A percentile compares a stretch with the other conserved stretches of the same genome.
phyloP scores from a whole-genome alignment of 2,329 filamentous ascomycete genomes.

The Colletotrichum liaoningense region DNA sequence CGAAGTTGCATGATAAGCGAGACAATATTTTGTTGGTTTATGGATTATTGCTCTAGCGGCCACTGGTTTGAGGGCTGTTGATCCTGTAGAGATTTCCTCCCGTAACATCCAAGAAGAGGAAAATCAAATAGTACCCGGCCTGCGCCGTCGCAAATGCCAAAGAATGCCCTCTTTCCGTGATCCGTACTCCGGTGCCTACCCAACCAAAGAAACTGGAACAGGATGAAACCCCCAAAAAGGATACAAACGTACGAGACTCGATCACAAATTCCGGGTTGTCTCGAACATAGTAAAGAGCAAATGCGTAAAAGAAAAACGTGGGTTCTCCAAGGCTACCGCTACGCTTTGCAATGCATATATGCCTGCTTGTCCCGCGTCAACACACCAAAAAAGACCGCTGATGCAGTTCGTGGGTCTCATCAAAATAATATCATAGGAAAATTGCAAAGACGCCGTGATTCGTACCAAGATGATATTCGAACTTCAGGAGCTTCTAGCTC shows the following conservation, averaged over 20 bases:
- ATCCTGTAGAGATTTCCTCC: slow-evolving; percentile 6
- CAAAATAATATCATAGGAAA: slow-evolving; percentile 19
- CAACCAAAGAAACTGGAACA: slow-evolving; percentile 2
- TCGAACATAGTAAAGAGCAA: slow-evolving; percentile 1
- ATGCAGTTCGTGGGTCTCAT: slow-evolving; percentile 33
- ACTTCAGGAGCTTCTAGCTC: not conserved
- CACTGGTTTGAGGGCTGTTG: slow-evolving; percentile 9
- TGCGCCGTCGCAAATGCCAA: slow-evolving; percentile 34
- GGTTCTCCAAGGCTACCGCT: slow-evolving; percentile 11
- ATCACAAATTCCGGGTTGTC: not conserved
- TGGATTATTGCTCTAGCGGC: slow-evolving; percentile 13
- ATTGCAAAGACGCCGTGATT: not conserved
- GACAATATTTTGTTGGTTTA: not conserved
- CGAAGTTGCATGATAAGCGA: not conserved
- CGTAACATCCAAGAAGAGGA: not conserved
- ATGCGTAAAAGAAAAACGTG: not conserved
- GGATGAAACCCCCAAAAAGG: not conserved
- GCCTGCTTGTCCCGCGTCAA: not conserved
- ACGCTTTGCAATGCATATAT: slow-evolving; percentile 18
- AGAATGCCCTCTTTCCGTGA: slow-evolving; percentile 18
- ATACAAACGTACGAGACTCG: slow-evolving; percentile 10
- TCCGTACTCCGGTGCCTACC: slow-evolving; percentile 29
- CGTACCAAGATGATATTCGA: slow-evolving; percentile 6
- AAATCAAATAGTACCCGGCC: slow-evolving; percentile 17
- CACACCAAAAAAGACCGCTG: slow-evolving; percentile 11